Percentiles rank a stretch among this genome's conserved stretches.
Conservation (phyloP, 441 rosid species). For the Erysimum cheiri region DNA sequence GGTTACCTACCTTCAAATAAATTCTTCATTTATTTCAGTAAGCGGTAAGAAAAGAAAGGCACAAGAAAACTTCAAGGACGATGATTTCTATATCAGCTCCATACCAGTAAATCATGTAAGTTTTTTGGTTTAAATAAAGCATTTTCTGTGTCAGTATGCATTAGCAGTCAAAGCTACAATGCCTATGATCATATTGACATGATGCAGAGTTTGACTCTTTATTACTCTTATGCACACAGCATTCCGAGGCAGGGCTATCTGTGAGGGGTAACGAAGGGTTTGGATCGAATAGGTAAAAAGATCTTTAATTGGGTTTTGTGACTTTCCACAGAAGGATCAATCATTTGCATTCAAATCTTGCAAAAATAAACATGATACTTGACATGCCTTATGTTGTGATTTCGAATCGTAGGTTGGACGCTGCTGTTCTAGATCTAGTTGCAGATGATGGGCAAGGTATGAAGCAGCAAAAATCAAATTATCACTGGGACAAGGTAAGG, state of each 20-base stretch:
- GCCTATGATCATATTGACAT: slow-evolving; percentile 28
- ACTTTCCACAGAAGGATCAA: slow-evolving; percentile 8
- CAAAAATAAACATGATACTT: not conserved
- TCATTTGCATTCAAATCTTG: slow-evolving; percentile 1
- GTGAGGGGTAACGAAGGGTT: slow-evolving; percentile 78
- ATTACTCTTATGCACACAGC: slow-evolving; percentile 53
- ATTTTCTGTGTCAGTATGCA: slow-evolving; percentile 5
- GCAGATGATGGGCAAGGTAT: slow-evolving; percentile 85
- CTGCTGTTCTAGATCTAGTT: slow-evolving; percentile 92
- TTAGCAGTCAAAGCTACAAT: slow-evolving; percentile 14
- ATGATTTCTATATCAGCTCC: slow-evolving; percentile 81
- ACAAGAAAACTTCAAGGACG: slow-evolving; percentile 74
- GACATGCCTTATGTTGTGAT: not conserved
- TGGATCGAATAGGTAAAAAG: slow-evolving; percentile 81
- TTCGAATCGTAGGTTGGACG: slow-evolving; percentile 63
- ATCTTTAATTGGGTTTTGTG: slow-evolving; percentile 10
- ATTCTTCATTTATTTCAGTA: slow-evolving; percentile 42
- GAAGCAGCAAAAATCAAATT: slow-evolving; percentile 75
- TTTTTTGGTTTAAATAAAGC: not conserved
- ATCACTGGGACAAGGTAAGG: slow-evolving; percentile 96
- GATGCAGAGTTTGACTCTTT: slow-evolving; percentile 33
- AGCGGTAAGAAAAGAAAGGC: slow-evolving; percentile 79
- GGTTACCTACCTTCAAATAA: slow-evolving; percentile 24
- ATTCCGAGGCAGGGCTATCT: slow-evolving; percentile 82
- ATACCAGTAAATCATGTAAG: slow-evolving; percentile 88